These are phyloP conservation scores for Zea luxurians DNA, from an alignment of 176 grass and related monocot genomes.

Conservation along the genomic window DNA sequence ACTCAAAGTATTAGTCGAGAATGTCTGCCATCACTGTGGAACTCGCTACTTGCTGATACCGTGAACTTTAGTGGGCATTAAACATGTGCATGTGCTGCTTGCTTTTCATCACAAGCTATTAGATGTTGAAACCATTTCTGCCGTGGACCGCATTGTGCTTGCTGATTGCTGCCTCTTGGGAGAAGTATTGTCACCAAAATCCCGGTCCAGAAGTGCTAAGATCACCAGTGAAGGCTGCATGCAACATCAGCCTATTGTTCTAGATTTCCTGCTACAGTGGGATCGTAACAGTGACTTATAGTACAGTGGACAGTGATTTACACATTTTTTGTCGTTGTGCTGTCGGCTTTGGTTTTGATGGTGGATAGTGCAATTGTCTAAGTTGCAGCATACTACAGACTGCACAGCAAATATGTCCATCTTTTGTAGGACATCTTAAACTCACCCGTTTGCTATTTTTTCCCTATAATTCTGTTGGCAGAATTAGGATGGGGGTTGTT, in stretches of 20 bases:
- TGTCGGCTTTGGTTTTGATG: not conserved
- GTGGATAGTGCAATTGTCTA: not conserved
- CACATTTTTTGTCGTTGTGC: not conserved
- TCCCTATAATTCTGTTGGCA: slow-evolving; percentile 5
- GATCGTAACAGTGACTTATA: not conserved
- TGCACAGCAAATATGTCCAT: not conserved
- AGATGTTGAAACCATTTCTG: slow-evolving; percentile 8
- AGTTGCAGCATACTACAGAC: not conserved
- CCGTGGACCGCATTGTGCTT: not conserved
- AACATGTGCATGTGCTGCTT: not conserved
- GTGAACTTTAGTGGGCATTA: not conserved
- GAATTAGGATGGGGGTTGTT: not conserved
- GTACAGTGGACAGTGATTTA: not conserved
- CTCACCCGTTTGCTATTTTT: not conserved
- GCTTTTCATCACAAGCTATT: not conserved
- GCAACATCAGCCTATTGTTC: not conserved
- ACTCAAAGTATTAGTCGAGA: not conserved
- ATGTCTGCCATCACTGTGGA: not conserved
- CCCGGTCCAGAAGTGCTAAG: not conserved
- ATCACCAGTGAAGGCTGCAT: not conserved
- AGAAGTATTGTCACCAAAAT: not conserved
- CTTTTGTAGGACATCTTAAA: not conserved
- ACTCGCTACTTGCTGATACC: not conserved
- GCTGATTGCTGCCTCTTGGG: not conserved
- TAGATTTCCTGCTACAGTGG: not conserved